Evolutionary conservation across 1,139 yeast species (phyloP), one percentile per base, ranked within the genome.

Genomic region (Zygosaccharomyces sapae): DNA sequence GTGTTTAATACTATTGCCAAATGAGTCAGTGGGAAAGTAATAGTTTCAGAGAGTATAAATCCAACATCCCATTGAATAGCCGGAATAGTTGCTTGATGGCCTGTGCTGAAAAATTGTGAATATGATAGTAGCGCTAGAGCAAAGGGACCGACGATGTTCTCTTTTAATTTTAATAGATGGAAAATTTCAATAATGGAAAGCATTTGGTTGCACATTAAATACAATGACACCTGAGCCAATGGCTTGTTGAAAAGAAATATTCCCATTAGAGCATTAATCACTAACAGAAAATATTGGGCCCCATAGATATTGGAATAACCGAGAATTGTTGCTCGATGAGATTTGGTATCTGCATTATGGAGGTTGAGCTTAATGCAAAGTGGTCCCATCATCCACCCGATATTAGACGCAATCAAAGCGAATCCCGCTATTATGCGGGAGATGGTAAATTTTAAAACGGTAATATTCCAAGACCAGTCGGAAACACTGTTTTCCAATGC

Each of bases 41-140:
- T 85, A 1, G 80, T 74, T 46, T 83, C 84, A 0, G 89, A 77
- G 12, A 95, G 79, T 57, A 88, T 73, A 62, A 92, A 94, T 0
- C 95, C 97, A 13, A 82, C 71, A 51, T 94, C 97, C 98, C 99
- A 94, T 63, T 89, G 97, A 42, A 94, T 83, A 0, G 96, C 83
- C 5, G 95, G 92, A 35, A 94, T 76, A 0, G 97, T 90, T 2
- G 97, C 97, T 65, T 94, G 97, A 62, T 94, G 98, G 0, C 98
- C 98, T 0, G 97, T 87, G 46, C 89, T 76, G 70, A 90, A 94
- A 65, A 88, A 94, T 62, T 85, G 94, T 52, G 82, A 82, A 56
- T 81, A 81, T 0, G 90, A 95, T 40, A 92, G 68, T 24, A 92
- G 66, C 2, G 88, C 88, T 51, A 88, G 71, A 5, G 86, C 70